Evolutionary conservation across 2,329 filamentous ascomycete genomes (phyloP), one percentile per base, ranked within the genome.

Genomic region (Neospermospora avenae): DNA sequence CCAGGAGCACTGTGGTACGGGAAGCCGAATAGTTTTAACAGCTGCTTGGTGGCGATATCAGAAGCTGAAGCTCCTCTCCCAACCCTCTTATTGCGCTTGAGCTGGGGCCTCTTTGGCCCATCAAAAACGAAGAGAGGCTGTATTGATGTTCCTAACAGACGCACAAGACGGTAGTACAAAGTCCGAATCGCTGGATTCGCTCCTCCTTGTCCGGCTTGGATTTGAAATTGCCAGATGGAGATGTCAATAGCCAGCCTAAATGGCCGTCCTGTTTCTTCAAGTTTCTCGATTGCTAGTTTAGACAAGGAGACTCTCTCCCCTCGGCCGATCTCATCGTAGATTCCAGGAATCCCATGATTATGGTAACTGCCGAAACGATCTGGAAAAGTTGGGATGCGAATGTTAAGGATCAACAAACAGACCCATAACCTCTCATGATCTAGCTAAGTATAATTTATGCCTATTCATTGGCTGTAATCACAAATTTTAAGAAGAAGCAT

Each of bases 211-310:
- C 90, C 90, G 14, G 91, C 88, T 71, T 96, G 92, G 13, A 88
- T 88, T 71, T 99, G 95, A 71, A 96, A 98, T 46, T 96, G 89
- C 95, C 95, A 99, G 71, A 99, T 98, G 2, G 92, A 91, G 67
- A 96, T 89, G 72, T 99, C 95, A 65, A 99, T 89, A 41, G 95
- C 95, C 49, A 99, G 81, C 42, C 93, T 88, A 42, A 98, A 79
- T 0, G 93, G 93, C 1, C 87, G 83, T 24, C 83, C 82, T 11
- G 84, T 85, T 57, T 81, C 75, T 69, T 91, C 84, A 65, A 96
- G 84, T 67, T 90, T 88, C 51, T 92, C 84, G 48, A 92, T 81
- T 31, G 93, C 89, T 54, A 98, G 82, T 71, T 91, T 96, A 35
- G 90, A 85, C 10, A 99, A 81, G 18, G 95, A 88, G 57, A 96